A percentile compares a stretch with the other conserved stretches of the same genome.
These are phyloP conservation scores for Anastatica hierochuntica DNA, from an alignment of 345 rosid genomes.

Conservation along the genomic window DNA sequence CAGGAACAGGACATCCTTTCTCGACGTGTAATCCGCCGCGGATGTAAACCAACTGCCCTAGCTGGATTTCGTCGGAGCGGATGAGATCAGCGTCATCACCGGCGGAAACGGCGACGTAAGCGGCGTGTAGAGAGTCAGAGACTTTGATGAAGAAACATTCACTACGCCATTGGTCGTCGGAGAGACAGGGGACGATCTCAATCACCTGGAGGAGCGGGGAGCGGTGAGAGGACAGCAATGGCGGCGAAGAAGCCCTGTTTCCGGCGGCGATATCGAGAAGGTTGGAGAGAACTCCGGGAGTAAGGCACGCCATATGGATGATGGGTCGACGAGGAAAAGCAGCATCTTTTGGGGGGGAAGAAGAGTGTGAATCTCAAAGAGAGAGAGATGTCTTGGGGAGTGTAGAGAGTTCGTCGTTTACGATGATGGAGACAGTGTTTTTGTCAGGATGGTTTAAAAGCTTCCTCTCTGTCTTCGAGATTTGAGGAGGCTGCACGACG, in stretches of 20 bases:
- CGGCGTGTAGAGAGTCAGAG: slow-evolving; percentile 45
- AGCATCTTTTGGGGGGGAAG: slow-evolving; percentile 10
- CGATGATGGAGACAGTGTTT: slow-evolving; percentile 8
- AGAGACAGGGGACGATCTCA: slow-evolving; percentile 40
- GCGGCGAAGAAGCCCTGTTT: slow-evolving; percentile 15
- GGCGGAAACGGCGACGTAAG: slow-evolving; percentile 35
- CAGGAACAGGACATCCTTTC: slow-evolving; percentile 37
- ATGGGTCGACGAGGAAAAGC: background rate
- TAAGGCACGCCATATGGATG: slow-evolving; percentile 33
- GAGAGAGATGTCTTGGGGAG: slow-evolving; percentile 16
- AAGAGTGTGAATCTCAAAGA: slow-evolving; percentile 19
- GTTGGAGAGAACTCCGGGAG: slow-evolving; percentile 43
- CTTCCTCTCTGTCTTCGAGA: slow-evolving; percentile 18
- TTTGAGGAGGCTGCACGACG: slow-evolving; percentile 11
- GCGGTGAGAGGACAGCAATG: slow-evolving; percentile 21
- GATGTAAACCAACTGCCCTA: slow-evolving; percentile 46
- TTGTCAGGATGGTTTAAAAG: slow-evolving; percentile 19
- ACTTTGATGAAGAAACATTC: slow-evolving; percentile 43
- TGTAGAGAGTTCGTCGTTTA: slow-evolving; percentile 23
- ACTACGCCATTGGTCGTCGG: slow-evolving; percentile 39
- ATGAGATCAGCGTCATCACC: slow-evolving; percentile 36
- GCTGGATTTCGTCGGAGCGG: slow-evolving; percentile 35
- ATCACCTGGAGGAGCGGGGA: slow-evolving; percentile 43
- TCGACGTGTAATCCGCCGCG: slow-evolving; percentile 28
- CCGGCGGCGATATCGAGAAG: slow-evolving; percentile 33